Evolutionary conservation across 2,329 filamentous ascomycete genomes (phyloP), one percentile per base, ranked within the genome.

Genomic region (Cucurbitaria berberidis): DNA sequence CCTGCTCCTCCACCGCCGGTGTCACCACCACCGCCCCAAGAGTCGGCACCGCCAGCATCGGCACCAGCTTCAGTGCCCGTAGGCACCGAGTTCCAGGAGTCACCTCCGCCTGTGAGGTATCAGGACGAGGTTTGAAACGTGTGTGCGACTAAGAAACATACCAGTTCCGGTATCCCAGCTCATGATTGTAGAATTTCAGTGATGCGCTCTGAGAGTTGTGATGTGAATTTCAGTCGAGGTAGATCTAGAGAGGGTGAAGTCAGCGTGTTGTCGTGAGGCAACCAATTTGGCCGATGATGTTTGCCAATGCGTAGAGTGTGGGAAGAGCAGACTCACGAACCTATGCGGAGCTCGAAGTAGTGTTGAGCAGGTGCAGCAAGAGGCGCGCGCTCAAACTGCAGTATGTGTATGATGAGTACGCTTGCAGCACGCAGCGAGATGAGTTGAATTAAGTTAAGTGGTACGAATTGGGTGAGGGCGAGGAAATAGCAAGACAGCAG

Each of bases 141-240:
- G 16, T 18, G 56, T 48, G 16, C n/a, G 30, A 15, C 32, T 13
- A 22, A 32, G 24, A 32, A 35, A 60, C 61, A 40, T 45, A 63
- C 59, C 52, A 19, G 48, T 48, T 35, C 53, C 62, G 38, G 55
- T 58, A n/a, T 63, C 51, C 62, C 61, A 66, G 49, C 58, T 61
- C 64, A 68, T 68, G 49, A 48, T 52, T 49, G 40, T 22, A 19
- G 21, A 38, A 18, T 19, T 13, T 36, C 34, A n/a, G 8, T 19
- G 7, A 13, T 21, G 7, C 48, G 4, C n/a, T 43, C 15, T 34
- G 30, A 34, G 30, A n/a, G 13, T 16, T 4, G 19, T 38, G 19
- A 13, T 32, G 24, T 34, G 6, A 15, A 10, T 34, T 34, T n/a
- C 15, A 5, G 16, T 46, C 16, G 39, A 44, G 18, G 21, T 15